Conservation (phyloP, 306 rosid genomes). For the Trifolium fragiferum region DNA sequence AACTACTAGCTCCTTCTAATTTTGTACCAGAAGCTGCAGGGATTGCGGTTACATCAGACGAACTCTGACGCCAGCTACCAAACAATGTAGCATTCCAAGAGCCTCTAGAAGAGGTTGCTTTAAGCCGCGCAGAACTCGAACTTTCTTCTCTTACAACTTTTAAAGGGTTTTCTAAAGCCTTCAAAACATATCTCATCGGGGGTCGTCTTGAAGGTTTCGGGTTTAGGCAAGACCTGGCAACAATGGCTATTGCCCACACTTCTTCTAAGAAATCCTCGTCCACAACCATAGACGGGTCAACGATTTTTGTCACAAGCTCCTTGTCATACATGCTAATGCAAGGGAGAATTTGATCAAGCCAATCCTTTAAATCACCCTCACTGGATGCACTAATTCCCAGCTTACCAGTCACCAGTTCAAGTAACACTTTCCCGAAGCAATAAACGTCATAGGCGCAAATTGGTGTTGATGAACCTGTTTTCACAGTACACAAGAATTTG, state of each 20-base stretch:
- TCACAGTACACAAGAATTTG: constrained; percentile 36
- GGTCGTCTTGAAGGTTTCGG: constrained; percentile 91
- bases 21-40: constrained; percentile 60
- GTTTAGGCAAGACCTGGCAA: constrained; percentile 90
- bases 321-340: constrained; percentile 78
- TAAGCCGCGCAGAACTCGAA: constrained; percentile 73
- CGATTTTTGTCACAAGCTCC: constrained; percentile 76
- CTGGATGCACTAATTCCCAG: constrained; percentile 75
- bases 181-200: constrained; percentile 79
- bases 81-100: constrained; percentile 93
- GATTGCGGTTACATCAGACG: constrained; percentile 61
- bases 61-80: constrained; percentile 94
- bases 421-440: constrained; percentile 95
- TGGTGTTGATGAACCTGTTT: constrained; percentile 74
- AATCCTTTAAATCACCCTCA: constrained; percentile 62
- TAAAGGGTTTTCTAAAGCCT: constrained; percentile 89
- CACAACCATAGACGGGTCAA: constrained; percentile 81
- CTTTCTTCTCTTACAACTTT: constrained; percentile 94
- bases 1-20: constrained; percentile 66
- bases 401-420: constrained; percentile 87
- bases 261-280: constrained; percentile 96
- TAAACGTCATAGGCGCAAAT: constrained; percentile 82
- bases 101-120: constrained; percentile 81
- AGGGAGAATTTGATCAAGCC: constrained; percentile 67
- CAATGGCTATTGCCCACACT: constrained; percentile 97